These are phyloP conservation scores for Podospora appendiculata DNA, from an alignment of 495 filamentous ascomycete genomes.

Conservation along the genomic window DNA sequence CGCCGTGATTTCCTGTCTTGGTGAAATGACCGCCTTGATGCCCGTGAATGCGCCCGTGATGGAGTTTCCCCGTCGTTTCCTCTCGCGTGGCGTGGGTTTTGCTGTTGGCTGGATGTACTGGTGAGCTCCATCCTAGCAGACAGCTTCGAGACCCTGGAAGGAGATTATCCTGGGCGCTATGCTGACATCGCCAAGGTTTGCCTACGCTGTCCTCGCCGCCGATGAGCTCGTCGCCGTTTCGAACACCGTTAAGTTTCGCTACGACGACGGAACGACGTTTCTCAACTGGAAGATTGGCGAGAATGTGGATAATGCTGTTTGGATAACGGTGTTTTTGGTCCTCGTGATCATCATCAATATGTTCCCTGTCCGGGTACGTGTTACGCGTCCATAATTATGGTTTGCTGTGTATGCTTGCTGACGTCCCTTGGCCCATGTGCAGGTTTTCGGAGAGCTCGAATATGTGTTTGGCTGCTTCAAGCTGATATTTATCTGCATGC, in stretches of 20 bases:
- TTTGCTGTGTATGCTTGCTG: neutral
- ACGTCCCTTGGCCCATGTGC: neutral
- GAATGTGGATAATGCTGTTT: constrained; percentile 33
- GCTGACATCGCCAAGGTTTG: constrained; percentile 28
- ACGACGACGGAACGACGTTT: constrained; percentile 31
- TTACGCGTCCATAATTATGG: neutral
- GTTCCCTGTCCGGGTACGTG: constrained; percentile 33
- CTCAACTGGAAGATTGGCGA: constrained; percentile 29
- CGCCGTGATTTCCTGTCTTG: constrained; percentile 40
- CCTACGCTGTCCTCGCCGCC: constrained; percentile 30
- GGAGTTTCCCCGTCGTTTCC: constrained; percentile 41
- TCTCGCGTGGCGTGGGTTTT: constrained; percentile 41
- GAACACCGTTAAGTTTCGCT: constrained; percentile 35
- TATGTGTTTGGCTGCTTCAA: constrained; percentile 41
- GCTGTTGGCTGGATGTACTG: constrained; percentile 50
- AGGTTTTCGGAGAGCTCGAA: constrained; percentile 41
- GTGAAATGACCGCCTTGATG: constrained; percentile 47
- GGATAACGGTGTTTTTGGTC: constrained; percentile 32
- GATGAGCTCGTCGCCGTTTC: constrained; percentile 39
- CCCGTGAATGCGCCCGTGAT: constrained; percentile 43
- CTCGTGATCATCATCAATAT: constrained; percentile 34
- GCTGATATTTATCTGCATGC: constrained; percentile 35
- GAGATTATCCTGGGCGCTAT: neutral
- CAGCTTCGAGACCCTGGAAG: neutral
- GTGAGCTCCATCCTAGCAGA: constrained; percentile 13